Percentiles rank a stretch among this genome's conserved stretches.
These are phyloP conservation scores for Craterostigma plantagineum DNA, from an alignment of 257 asterid species.

Conservation along the genomic window DNA sequence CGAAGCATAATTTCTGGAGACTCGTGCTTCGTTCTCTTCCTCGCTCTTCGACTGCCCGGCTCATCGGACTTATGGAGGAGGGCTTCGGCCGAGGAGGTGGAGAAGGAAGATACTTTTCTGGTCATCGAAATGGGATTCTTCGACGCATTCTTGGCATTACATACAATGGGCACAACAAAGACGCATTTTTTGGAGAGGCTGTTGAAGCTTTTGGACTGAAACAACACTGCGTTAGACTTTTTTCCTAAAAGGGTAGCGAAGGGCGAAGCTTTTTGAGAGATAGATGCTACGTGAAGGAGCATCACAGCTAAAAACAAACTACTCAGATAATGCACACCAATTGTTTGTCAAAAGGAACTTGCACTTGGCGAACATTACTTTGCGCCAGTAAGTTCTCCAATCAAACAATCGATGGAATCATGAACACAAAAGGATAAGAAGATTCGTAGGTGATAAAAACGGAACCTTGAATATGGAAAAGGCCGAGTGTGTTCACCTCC, in stretches of 20 bases:
- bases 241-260: constrained; percentile 17
- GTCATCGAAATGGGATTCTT: constrained; percentile 15
- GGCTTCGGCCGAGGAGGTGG: constrained; percentile 28
- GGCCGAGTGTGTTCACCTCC: too few species aligned
- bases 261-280: constrained; percentile 22
- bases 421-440: too few species aligned
- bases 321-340: too few species aligned
- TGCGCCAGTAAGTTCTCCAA: too few species aligned
- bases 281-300: constrained; percentile 17
- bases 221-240: constrained; percentile 11
- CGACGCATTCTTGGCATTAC: constrained; percentile 10
- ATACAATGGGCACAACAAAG: constrained; percentile 5
- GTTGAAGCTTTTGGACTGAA: constrained; percentile 13
- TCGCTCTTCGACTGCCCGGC: constrained; percentile 13
- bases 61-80: constrained; percentile 14
- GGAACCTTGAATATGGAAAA: too few species aligned
- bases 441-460: too few species aligned
- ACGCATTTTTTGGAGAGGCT: constrained; percentile 6
- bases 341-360: too few species aligned
- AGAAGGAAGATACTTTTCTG: constrained; percentile 16
- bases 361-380: too few species aligned
- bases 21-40: constrained; percentile 23
- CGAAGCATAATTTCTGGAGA: constrained; percentile 43
- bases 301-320: constrained; percentile 9
- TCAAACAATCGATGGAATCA: too few species aligned